Percentiles rank a stretch among this genome's conserved stretches.
These are phyloP conservation scores for Tulasnella sp. DNA, from an alignment of 768 basidiomycete species.

Conservation along the genomic window DNA sequence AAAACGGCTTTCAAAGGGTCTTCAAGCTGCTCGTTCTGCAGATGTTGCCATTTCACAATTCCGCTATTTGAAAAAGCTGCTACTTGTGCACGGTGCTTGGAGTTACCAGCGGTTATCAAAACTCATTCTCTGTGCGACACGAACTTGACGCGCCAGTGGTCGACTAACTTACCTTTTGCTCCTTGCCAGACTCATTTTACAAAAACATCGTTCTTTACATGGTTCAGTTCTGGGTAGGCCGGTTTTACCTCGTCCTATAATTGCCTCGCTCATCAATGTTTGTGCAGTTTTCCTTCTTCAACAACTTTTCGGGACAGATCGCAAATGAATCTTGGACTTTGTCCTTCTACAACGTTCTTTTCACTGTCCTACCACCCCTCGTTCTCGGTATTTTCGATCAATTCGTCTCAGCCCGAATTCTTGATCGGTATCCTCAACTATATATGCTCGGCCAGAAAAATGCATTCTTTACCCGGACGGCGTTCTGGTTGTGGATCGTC, in stretches of 20 bases:
- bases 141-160: background rate
- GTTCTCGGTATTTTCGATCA: conserved; percentile 99
- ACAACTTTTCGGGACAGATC: conserved; percentile 98
- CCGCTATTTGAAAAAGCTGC: conserved; percentile 84
- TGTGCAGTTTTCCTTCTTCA: conserved; percentile 92
- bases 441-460: conserved; percentile 93
- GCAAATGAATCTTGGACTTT: conserved; percentile 99
- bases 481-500: conserved; percentile 87
- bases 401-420: conserved; percentile 91
- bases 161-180: background rate
- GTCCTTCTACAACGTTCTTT: conserved; percentile 92
- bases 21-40: conserved; percentile 96
- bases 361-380: conserved; percentile 90
- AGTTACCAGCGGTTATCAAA: conserved; percentile 94
- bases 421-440: conserved; percentile 94
- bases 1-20: conserved; percentile 46
- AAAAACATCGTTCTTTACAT: conserved; percentile 98
- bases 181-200: conserved; percentile 80
- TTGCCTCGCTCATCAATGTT: background rate
- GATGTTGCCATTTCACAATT: conserved; percentile 99
- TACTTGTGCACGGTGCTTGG: conserved; percentile 98
- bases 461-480: conserved; percentile 80
- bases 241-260: background rate
- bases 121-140: conserved; percentile 81
- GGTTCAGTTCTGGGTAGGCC: conserved; percentile 92